Evolutionary conservation across 345 rosid species (phyloP), one percentile per base, ranked within the genome.

Genomic region (Hypericum perforatum): DNA sequence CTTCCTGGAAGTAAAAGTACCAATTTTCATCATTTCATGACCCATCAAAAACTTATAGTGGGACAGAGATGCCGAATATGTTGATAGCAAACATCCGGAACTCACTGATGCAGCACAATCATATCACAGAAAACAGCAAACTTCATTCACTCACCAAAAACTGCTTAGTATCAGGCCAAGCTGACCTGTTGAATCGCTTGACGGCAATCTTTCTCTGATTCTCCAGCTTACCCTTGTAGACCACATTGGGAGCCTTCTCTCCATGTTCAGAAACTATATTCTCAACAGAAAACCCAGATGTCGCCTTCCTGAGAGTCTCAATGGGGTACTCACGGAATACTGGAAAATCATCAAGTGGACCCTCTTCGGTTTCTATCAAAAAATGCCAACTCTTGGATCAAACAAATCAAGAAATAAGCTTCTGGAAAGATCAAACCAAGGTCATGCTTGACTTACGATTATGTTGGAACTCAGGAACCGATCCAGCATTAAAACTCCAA

Each of bases 181-280:
- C 69, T 16, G 74, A 69, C 66, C 69, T 74, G 22, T 74, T 69
- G 41, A 74, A 74, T 11, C 71, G 64, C 54, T 74, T 74, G 40
- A 74, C 78, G 45, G 62, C 74, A 62, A 74, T 56, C 64, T 58
- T 64, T 58, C 57, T 66, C 52, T 74, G 78, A 63, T 62, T 58
- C 53, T 74, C 72, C 49, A 74, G 61, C 70, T 59, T 74, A 45
- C 78, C 78, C 64, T 58, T 69, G 56, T 73, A 73, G 43, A 73
- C 77, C 56, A 73, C 71, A 62, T 73, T 73, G 2, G 74, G 77
- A 40, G 77, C 77, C 57, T 69, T 73, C 39, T 73, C 77, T 37
- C 77, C 77, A 37, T 73, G 77, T 65, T 73, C 77, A 57, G 77
- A 73, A 57, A 73, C 77, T 58, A 73, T 69, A 65, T 73, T 73